Conservation (phyloP, 2,329 filamentous ascomycete genomes). For the Diaporthe caulivora region DNA sequence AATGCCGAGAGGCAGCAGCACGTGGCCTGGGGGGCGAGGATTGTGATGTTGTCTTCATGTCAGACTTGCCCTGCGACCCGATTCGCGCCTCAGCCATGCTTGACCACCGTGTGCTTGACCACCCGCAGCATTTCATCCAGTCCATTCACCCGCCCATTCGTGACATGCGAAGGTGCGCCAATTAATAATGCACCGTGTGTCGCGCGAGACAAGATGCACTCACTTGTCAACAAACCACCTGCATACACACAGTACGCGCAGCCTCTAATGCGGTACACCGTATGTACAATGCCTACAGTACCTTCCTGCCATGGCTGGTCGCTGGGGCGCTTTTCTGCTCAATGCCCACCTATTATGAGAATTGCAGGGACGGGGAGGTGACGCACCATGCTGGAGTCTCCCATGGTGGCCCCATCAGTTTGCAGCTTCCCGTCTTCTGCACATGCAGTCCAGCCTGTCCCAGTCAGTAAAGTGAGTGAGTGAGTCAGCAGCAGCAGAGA, state of each 20-base stretch:
- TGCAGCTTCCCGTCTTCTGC: conserved; percentile 29
- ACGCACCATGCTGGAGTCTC: conserved; percentile 13
- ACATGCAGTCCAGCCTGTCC: conserved; percentile 18
- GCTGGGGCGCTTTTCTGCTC: not conserved
- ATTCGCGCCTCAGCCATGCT: not conserved
- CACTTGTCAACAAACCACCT: conserved; percentile 12
- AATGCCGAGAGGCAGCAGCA: conserved; percentile 19
- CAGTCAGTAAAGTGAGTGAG: not conserved
- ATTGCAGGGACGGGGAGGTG: conserved; percentile 13
- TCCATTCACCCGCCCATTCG: conserved; percentile 11
- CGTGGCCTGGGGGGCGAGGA: not conserved
- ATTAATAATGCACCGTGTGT: conserved; percentile 27
- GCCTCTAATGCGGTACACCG: not conserved
- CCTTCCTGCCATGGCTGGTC: conserved; percentile 22
- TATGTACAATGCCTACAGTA: not conserved
- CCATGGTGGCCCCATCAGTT: conserved; percentile 30
- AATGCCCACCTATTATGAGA: conserved; percentile 20
- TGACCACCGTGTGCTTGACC: not conserved
- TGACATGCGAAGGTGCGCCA: conserved; percentile 6
- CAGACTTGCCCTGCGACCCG: conserved; percentile 5
- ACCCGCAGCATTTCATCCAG: not conserved
- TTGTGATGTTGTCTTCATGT: conserved; percentile 2
- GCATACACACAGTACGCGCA: conserved; percentile 1
- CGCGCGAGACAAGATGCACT: conserved; percentile 16
- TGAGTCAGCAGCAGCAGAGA: conserved; percentile 4